Conservation (phyloP, 2,329 filamentous ascomycete species). For the Fusarium napiforme region DNA sequence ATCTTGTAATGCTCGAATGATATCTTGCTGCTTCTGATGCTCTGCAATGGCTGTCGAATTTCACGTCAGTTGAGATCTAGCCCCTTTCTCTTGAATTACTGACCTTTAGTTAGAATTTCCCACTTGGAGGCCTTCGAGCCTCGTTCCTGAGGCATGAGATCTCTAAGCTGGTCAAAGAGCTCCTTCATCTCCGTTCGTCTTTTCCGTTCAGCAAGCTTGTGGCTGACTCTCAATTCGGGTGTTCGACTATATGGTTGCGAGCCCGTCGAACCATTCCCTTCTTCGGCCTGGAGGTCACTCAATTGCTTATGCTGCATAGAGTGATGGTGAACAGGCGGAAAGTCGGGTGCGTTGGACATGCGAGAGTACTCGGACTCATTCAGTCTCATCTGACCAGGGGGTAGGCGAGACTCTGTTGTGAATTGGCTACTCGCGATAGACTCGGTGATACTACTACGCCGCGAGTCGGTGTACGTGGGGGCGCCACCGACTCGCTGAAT, state of each 20-base stretch:
- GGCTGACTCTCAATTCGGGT: slow-evolving; percentile 82
- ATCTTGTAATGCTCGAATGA: slow-evolving; percentile 58
- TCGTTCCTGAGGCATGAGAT: slow-evolving; percentile 81
- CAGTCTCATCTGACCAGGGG: slow-evolving; percentile 76
- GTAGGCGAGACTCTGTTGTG: slow-evolving; percentile 77
- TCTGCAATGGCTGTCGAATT: slow-evolving; percentile 66
- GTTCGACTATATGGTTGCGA: slow-evolving; percentile 84
- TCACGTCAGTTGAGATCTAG: slow-evolving; percentile 20
- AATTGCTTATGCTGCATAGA: slow-evolving; percentile 79
- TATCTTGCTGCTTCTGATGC: slow-evolving; percentile 65
- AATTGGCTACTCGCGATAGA: slow-evolving; percentile 84
- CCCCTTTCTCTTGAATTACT: slow-evolving; percentile 36
- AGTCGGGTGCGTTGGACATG: slow-evolving; percentile 65
- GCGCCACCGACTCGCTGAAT: slow-evolving; percentile 63
- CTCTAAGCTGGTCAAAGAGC: slow-evolving; percentile 82
- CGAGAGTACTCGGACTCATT: slow-evolving; percentile 69
- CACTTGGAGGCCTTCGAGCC: slow-evolving; percentile 89
- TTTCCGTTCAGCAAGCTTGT: slow-evolving; percentile 87
- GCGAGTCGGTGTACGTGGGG: slow-evolving; percentile 69
- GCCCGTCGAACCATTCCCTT: slow-evolving; percentile 60
- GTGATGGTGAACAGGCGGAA: slow-evolving; percentile 75
- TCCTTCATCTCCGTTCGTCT: slow-evolving; percentile 89
- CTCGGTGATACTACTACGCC: slow-evolving; percentile 80
- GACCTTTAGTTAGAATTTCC: slow-evolving; percentile 89
- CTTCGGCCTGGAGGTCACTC: slow-evolving; percentile 71